phyloP scores from a whole-genome alignment of 495 filamentous ascomycete genomes.

The Hypoxylon fuscum region DNA sequence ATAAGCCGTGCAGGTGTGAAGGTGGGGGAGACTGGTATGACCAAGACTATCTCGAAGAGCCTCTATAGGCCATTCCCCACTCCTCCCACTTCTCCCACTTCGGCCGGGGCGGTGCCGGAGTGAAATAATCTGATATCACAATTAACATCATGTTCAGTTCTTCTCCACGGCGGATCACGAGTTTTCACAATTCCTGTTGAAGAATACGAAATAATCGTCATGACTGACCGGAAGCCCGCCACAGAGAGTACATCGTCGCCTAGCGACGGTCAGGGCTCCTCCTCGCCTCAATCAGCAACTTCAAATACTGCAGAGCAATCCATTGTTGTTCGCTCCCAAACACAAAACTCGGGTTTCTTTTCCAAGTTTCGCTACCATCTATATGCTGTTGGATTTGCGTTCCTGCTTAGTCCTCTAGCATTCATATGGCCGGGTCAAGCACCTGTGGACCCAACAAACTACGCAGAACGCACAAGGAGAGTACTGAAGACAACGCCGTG shows the following conservation, averaged over 20 bases:
- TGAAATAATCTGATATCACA: slow-evolving; percentile 4
- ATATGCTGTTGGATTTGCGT: slow-evolving; percentile 27
- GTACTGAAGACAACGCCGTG: slow-evolving; percentile 31
- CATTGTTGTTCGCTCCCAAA: slow-evolving; percentile 23
- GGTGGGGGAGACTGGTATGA: slow-evolving; percentile 18
- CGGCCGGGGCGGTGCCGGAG: neutral
- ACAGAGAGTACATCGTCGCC: slow-evolving; percentile 4
- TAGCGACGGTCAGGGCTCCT: neutral
- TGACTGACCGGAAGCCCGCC: slow-evolving; percentile 16
- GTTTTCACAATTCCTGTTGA: neutral
- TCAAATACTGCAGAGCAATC: slow-evolving; percentile 7
- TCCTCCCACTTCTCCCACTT: no score
- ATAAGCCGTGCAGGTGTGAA: slow-evolving; percentile 16
- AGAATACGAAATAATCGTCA: slow-evolving; percentile 2
- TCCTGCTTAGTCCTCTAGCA: slow-evolving; percentile 23
- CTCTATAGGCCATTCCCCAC: slow-evolving; percentile 16
- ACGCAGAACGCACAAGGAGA: slow-evolving; percentile 29
- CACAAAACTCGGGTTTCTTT: slow-evolving; percentile 18
- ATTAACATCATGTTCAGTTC: neutral
- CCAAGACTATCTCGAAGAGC: slow-evolving; percentile 2
- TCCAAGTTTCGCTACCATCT: slow-evolving; percentile 29
- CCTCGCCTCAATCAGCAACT: neutral
- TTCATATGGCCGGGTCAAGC: slow-evolving; percentile 29
- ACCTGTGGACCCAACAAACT: slow-evolving; percentile 23
- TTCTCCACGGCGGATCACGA: neutral